These are phyloP conservation scores for Metarhizium rileyi DNA, from an alignment of 2,329 filamentous ascomycete genomes.

Conservation along the genomic window DNA sequence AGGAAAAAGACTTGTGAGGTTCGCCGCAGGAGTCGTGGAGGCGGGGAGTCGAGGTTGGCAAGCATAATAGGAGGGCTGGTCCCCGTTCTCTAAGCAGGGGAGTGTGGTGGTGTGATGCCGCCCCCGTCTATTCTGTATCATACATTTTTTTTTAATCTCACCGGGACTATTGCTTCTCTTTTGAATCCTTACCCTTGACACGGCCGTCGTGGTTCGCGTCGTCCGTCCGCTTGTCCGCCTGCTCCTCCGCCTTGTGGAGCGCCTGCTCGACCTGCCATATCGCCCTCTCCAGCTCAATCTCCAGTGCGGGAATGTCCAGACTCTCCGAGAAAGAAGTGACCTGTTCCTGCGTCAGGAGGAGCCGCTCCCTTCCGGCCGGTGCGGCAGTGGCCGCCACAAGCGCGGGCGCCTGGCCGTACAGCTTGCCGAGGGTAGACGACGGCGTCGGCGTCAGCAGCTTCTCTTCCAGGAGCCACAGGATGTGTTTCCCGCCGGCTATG, in stretches of 20 bases:
- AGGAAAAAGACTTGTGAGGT: neutral
- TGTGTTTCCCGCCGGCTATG: conserved; percentile 70
- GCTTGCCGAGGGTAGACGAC: conserved; percentile 58
- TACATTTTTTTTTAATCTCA: conserved; percentile 9
- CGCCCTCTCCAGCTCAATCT: conserved; percentile 64
- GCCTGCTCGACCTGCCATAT: conserved; percentile 60
- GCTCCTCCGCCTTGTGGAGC: conserved; percentile 27
- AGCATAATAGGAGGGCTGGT: neutral
- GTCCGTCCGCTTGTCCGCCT: conserved; percentile 3
- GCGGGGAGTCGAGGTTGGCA: no score
- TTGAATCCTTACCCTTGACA: neutral
- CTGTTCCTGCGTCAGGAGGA: conserved; percentile 40
- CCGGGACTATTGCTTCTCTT: conserved; percentile 1
- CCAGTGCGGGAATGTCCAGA: conserved; percentile 59
- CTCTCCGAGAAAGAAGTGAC: conserved; percentile 49
- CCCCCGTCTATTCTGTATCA: neutral
- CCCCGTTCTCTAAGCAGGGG: neutral
- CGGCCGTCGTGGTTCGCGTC: neutral
- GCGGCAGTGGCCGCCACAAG: conserved; percentile 10
- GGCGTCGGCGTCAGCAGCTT: conserved; percentile 58
- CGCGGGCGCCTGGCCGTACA: conserved; percentile 52
- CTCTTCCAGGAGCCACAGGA: conserved; percentile 71
- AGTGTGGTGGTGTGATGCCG: neutral
- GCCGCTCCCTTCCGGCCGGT: conserved; percentile 19
- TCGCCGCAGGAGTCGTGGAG: no score